Conservation (phyloP, 768 basidiomycete species). For the Leccinum subgranulosum region DNA sequence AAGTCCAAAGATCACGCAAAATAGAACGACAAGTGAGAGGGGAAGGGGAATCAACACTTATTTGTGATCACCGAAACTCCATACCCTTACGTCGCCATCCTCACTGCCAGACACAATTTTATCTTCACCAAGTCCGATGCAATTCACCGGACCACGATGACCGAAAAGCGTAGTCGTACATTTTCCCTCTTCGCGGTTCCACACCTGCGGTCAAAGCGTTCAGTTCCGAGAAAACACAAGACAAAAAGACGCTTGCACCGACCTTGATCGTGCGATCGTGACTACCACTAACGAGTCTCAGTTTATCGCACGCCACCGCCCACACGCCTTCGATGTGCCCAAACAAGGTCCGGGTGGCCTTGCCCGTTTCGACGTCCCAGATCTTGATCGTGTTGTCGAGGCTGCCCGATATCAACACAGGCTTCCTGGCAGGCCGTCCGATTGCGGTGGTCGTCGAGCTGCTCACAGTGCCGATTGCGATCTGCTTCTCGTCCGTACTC, state of each 20-base stretch:
- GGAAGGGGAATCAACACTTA: neutral
- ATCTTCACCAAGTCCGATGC: conserved; percentile 86
- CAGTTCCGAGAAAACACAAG: neutral
- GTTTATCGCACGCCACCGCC: conserved; percentile 89
- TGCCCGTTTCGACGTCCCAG: conserved; percentile 91
- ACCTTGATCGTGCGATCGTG: conserved; percentile 99
- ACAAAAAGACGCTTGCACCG: conserved; percentile 17
- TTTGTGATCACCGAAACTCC: conserved; percentile 56
- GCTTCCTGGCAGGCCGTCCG: conserved; percentile 40
- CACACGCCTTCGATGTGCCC: conserved; percentile 99
- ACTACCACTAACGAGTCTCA: conserved; percentile 88
- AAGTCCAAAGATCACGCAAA: neutral
- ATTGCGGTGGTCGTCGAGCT: conserved; percentile 12
- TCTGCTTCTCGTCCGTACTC: conserved; percentile 11
- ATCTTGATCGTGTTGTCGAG: conserved; percentile 94
- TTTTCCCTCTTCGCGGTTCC: conserved; percentile 86
- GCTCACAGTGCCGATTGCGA: conserved; percentile 2
- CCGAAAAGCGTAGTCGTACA: conserved; percentile 90
- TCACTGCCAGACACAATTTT: conserved; percentile 97
- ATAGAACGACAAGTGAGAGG: neutral
- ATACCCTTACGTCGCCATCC: conserved; percentile 83
- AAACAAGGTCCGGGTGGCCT: conserved; percentile 78
- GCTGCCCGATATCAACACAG: conserved; percentile 83
- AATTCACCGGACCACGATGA: conserved; percentile 92
- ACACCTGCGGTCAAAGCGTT: conserved; percentile 54